These are phyloP conservation scores for Maudiozyma serrabonitensis DNA, from an alignment of 805 yeast species.

Conservation along the genomic window DNA sequence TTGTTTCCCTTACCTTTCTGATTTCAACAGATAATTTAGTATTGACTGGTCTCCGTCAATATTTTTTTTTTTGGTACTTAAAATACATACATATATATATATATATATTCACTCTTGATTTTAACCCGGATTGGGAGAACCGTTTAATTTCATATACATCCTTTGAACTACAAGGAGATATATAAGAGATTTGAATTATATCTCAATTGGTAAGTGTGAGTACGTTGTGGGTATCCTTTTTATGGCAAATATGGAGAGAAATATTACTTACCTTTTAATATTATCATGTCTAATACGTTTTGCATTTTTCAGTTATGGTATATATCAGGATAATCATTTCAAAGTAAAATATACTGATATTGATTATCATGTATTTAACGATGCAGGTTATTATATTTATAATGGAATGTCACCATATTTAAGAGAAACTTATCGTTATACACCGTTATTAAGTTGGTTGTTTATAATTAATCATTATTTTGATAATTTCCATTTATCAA, in stretches of 20 bases:
- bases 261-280: conserved; percentile 2
- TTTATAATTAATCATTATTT: conserved; percentile 53
- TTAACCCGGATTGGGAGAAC: too few relatives aligned
- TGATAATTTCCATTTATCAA: conserved; percentile 61
- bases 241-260: conserved; percentile 1
- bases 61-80: too few relatives aligned
- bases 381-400: conserved; percentile 70
- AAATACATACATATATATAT: too few relatives aligned
- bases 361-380: conserved; percentile 88
- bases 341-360: conserved; percentile 85
- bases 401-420: conserved; percentile 58
- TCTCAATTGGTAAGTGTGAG: too few relatives aligned
- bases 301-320: conserved; percentile 65
- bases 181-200: too few relatives aligned
- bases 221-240: too few relatives aligned
- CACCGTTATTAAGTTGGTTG: conserved; percentile 83
- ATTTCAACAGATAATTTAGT: too few relatives aligned
- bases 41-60: too few relatives aligned
- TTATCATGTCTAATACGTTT: conserved; percentile 36
- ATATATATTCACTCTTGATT: too few relatives aligned
- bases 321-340: conserved; percentile 76
- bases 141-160: too few relatives aligned
- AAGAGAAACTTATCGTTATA: conserved; percentile 86
- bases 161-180: too few relatives aligned
- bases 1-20: background rate